Base-by-base conservation (phyloP, 805 yeast genomes). In the Hanseniaspora singularis region DNA sequence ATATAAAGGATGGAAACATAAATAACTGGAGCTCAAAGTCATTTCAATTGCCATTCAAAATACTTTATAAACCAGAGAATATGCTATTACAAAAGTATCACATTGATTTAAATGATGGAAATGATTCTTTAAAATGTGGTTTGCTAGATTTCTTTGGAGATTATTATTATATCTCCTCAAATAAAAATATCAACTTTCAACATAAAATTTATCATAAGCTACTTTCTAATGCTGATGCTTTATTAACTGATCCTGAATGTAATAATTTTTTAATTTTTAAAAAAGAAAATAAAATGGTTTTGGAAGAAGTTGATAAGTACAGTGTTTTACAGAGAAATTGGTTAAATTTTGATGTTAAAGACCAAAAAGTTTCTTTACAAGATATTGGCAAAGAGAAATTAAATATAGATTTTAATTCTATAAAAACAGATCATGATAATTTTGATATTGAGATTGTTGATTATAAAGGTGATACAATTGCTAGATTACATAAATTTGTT, bases 81-180 rank as follows among this genome's bases (percentile, higher is more conserved):
- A 69, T 67, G 65, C 47, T 85, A 76, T 40, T 65, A 64, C 56
- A 53, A 15, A 59, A 62, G 36, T 23, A 55, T 3, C 94, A 85
- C 61, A 71, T 82, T 27, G 89, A 79, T 55, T 69, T 79, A 52
- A 79, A 78, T 52, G 87, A 81, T 42, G 60, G 71, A 10, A 78
- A 37, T 16, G 33, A 36, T 14, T 18, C 26, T 19, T 30, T 43
- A 18, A 43, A 43, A 24, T 36, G 47, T 31, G 47, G 47, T 3
- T 24, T 43, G 33, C n/a, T 43, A 3, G 34, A 43, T 20, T 43
- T 43, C 16, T 36, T n/a, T 30, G 47, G 47, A 11, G 47, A 43
- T 22, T 43, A 43, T 16, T 36, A n/a, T 11, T 43, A 73, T 51
- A 55, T 63, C n/a, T 58, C 81, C 1, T 83, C 84, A 0, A 64